phyloP scores from a whole-genome alignment of 257 asterid species.

The Solanum medicagineum region DNA sequence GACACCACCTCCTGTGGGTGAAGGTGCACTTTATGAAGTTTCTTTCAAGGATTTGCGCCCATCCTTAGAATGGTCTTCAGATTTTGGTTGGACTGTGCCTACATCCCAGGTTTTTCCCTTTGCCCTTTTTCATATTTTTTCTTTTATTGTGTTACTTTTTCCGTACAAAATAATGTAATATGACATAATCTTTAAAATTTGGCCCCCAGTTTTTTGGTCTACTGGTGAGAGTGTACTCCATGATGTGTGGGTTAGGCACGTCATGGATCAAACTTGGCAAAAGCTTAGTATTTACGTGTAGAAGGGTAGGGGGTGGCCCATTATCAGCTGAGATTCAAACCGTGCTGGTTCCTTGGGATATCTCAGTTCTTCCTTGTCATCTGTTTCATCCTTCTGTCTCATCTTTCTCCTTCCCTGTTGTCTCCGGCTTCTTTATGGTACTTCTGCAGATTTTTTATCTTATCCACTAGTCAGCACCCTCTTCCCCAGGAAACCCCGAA shows the following conservation, averaged over 20 bases:
- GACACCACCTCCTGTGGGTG: constrained; percentile 52
- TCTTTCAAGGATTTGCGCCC: constrained; percentile 58
- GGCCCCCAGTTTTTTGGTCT: not conserved
- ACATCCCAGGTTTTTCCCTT: constrained; percentile 32
- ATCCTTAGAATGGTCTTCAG: constrained; percentile 68
- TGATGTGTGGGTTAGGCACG: not conserved
- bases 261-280: not conserved
- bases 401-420: not conserved
- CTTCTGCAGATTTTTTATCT: not conserved
- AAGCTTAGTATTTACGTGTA: not conserved
- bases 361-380: not conserved
- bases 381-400: not conserved
- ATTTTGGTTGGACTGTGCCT: constrained; percentile 63
- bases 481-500: not conserved
- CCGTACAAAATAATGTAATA: not conserved
- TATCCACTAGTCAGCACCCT: not conserved
- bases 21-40: constrained; percentile 44
- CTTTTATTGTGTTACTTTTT: not conserved
- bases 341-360: not conserved
- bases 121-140: not conserved
- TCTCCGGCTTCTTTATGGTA: not conserved
- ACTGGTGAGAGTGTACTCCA: not conserved
- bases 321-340: not conserved
- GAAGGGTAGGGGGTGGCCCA: not conserved
- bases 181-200: not conserved